Conservation (phyloP, 2,329 filamentous ascomycete genomes). For the Knufia fluminis region DNA sequence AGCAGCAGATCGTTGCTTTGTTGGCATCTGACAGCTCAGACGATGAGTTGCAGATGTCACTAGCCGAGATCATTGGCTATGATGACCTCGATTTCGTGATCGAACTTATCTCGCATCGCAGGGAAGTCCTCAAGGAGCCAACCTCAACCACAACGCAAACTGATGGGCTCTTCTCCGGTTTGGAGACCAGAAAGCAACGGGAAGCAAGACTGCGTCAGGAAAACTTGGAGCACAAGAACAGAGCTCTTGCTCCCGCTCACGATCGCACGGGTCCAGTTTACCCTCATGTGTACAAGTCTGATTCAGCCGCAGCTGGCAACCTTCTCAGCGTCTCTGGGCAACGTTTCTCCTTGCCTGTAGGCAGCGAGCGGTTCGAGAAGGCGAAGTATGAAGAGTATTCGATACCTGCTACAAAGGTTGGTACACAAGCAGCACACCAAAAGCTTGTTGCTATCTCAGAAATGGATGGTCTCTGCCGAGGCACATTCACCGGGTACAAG, state of each 20-base stretch:
- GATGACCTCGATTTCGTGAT: slow-evolving; percentile 90
- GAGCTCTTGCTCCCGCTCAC: slow-evolving; percentile 60
- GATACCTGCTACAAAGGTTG: slow-evolving; percentile 74
- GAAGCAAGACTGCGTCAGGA: slow-evolving; percentile 66
- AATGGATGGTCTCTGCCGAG: slow-evolving; percentile 77
- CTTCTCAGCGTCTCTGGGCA: slow-evolving; percentile 68
- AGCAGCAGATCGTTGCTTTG: slow-evolving; percentile 67
- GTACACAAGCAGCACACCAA: slow-evolving; percentile 60
- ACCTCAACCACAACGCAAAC: slow-evolving; percentile 28
- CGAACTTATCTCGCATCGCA: slow-evolving; percentile 71
- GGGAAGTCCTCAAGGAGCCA: slow-evolving; percentile 49
- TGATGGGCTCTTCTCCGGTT: slow-evolving; percentile 42
- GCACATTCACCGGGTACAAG: slow-evolving; percentile 93
- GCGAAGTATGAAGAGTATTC: slow-evolving; percentile 81
- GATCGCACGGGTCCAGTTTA: slow-evolving; percentile 65
- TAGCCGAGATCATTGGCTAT: slow-evolving; percentile 86
- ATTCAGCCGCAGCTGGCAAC: slow-evolving; percentile 69
- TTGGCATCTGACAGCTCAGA: slow-evolving; percentile 62
- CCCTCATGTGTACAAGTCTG: slow-evolving; percentile 76
- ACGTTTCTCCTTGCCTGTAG: slow-evolving; percentile 71
- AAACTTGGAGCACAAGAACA: slow-evolving; percentile 76
- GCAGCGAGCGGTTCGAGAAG: slow-evolving; percentile 61
- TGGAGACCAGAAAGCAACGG: slow-evolving; percentile 68
- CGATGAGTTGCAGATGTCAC: slow-evolving; percentile 79
- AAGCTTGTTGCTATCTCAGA: slow-evolving; percentile 70